Evolutionary conservation across 306 rosid genomes (phyloP), one percentile per base, ranked within the genome.

Genomic region (Medicago arabica): DNA sequence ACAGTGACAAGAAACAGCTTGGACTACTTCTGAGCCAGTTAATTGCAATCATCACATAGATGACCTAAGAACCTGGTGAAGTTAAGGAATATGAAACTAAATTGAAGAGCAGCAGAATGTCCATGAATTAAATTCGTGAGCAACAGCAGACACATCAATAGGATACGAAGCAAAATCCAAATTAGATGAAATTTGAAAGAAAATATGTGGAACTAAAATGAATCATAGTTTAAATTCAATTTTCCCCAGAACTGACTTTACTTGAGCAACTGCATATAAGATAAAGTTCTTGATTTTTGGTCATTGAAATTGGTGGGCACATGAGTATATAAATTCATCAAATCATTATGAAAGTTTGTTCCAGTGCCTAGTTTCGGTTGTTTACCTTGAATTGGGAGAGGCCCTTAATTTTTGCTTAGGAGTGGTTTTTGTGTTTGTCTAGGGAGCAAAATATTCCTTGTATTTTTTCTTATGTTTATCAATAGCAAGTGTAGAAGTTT

Each of bases 161-260:
- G 43, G 44, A 12, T 21, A 67, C 7, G 7, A 19, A 39, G 25
- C 53, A 74, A 21, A 21, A 3, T 28, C 31, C 31, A 57, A 5
- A 12, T 64, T 41, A 58, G 39, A 34, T 13, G 28, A 44, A 68
- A 61, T 61, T 55, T 31, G 54, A 44, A 43, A 44, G 74, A 65
- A 60, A 49, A 23, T 9, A 60, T 41, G 71, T 61, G 64, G 28
- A 53, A 83, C 44, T 68, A 59, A 17, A 82, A 47, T 17, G 39
- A 67, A 59, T 41, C 70, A n/a, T 39, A 53, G 70, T 12, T 69
- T 51, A 62, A 65, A 78, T 78, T 73, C 25, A 38, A 63, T n/a
- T 14, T 49, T 46, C 70, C 53, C 44, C 75, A 51, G 41, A 74
- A 41, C 51, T 62, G 78, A 44, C 80, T 51, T 68, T n/a, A 41